A percentile compares a stretch with the other conserved stretches of the same genome.
These are phyloP conservation scores for Bipolaris oryzae DNA, from an alignment of 2,329 filamentous ascomycete species.

Conservation along the genomic window DNA sequence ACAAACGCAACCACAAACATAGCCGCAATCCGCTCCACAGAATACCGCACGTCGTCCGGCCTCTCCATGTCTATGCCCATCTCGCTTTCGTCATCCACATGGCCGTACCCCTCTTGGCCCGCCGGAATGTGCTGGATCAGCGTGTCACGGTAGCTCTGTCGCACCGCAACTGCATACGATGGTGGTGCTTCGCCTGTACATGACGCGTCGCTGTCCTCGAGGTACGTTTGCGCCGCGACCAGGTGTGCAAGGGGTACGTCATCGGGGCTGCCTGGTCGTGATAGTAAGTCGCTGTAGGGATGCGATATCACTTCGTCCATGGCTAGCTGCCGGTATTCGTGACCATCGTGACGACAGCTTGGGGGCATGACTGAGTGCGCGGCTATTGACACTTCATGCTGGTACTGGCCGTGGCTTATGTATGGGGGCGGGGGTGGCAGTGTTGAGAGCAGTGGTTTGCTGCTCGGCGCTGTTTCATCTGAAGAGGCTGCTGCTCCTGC, in stretches of 20 bases:
- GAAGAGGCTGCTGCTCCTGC: constrained; percentile 5
- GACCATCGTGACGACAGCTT: constrained; percentile 33
- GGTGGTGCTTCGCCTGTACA: constrained; percentile 39
- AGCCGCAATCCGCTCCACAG: constrained; percentile 34
- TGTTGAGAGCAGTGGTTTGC: constrained; percentile 9
- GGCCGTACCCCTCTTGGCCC: neutral
- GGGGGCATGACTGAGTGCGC: neutral
- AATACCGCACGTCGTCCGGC: constrained; percentile 33
- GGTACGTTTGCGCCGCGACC: constrained; percentile 16
- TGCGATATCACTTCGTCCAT: neutral
- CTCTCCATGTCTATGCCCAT: constrained; percentile 14
- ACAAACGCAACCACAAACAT: constrained; percentile 30
- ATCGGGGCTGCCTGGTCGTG: constrained; percentile 17
- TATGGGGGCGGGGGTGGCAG: constrained; percentile 7
- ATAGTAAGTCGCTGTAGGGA: constrained; percentile 10
- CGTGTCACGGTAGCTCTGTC: constrained; percentile 35
- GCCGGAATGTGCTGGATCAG: constrained; percentile 30
- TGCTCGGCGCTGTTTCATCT: constrained; percentile 3
- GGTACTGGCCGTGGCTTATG: neutral
- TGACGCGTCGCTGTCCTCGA: neutral
- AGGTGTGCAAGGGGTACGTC: constrained; percentile 40
- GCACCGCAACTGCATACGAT: constrained; percentile 33
- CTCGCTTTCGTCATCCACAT: constrained; percentile 19
- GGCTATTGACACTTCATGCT: neutral
- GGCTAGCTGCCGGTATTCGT: neutral